A percentile compares a stretch with the other conserved stretches of the same genome.
Conservation (phyloP, 2,329 filamentous ascomycete species). For the Fusarium scirpi region DNA sequence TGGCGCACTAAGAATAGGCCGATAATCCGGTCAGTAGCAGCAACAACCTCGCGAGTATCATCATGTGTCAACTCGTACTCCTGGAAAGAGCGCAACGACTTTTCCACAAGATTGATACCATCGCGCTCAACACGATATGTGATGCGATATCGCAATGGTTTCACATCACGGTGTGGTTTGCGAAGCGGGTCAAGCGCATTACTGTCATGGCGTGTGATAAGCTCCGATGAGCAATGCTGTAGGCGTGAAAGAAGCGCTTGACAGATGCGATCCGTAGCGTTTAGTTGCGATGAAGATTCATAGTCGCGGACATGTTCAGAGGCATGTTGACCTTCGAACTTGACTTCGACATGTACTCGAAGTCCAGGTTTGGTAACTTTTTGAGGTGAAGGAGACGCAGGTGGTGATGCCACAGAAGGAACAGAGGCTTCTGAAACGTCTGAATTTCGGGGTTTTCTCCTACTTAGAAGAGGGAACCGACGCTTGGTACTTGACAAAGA, state of each 20-base stretch:
- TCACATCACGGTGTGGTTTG: conserved; percentile 52
- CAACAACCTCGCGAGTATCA: conserved; percentile 60
- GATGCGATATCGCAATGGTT: conserved; percentile 62
- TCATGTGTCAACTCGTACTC: conserved; percentile 58
- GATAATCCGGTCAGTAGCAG: conserved; percentile 63
- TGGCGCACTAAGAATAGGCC: conserved; percentile 64
- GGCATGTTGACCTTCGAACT: conserved; percentile 59
- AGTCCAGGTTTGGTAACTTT: conserved; percentile 46
- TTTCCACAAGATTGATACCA: conserved; percentile 58
- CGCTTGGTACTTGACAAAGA: conserved; percentile 46
- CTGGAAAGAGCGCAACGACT: conserved; percentile 64
- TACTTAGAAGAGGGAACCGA: conserved; percentile 49
- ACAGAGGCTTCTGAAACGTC: conserved; percentile 41
- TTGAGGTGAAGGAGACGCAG: conserved; percentile 22
- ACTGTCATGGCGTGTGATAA: conserved; percentile 66
- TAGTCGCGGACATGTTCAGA: conserved; percentile 61
- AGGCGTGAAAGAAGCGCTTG: conserved; percentile 63
- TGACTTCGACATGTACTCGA: conserved; percentile 59
- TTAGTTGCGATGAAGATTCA: conserved; percentile 58
- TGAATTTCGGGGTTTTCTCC: conserved; percentile 44
- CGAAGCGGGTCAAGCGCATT: conserved; percentile 57
- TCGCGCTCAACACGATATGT: conserved; percentile 59
- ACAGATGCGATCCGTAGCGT: conserved; percentile 60
- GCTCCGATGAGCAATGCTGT: conserved; percentile 64
- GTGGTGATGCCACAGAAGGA: conserved; percentile 21